These are phyloP conservation scores for Candida chauliodis DNA, from an alignment of 805 yeast genomes.

Conservation along the genomic window DNA sequence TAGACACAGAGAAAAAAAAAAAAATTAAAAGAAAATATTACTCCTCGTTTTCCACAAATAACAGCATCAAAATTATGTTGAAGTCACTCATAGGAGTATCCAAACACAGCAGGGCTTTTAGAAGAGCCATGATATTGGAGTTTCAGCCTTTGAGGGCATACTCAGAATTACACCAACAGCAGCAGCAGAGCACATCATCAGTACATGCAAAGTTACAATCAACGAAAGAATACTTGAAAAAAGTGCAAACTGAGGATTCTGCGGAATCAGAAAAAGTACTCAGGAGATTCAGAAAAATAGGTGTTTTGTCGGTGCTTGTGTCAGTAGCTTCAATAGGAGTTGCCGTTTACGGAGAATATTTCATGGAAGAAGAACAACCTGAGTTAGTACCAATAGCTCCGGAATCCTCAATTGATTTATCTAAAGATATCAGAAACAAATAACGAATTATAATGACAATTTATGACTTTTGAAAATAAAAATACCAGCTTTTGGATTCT, in stretches of 20 bases:
- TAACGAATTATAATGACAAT: too few species aligned
- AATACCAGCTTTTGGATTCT: too few species aligned
- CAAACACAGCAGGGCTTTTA: conserved; percentile 7
- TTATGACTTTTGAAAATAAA: too few species aligned
- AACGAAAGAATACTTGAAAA: conserved; percentile 23
- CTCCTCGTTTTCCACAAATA: not conserved
- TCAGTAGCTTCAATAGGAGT: conserved; percentile 26
- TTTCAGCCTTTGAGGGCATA: conserved; percentile 6
- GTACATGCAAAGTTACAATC: not conserved
- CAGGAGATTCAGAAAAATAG: conserved; percentile 19
- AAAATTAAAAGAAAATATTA: not conserved
- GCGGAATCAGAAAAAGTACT: conserved; percentile 27
- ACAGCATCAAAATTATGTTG: too few species aligned
- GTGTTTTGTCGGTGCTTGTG: conserved; percentile 23
- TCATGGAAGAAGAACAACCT: not conserved
- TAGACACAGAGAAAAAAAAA: not conserved
- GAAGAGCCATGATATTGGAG: conserved; percentile 8
- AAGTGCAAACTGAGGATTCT: conserved; percentile 32
- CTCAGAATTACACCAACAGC: not conserved
- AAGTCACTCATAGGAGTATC: conserved; percentile 5
- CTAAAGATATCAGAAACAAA: not conserved
- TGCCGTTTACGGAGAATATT: conserved; percentile 13
- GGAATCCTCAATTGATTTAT: conserved; percentile 4
- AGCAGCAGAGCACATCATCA: conserved; percentile 3
- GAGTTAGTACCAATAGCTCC: not conserved